Conservation (phyloP, 2,329 filamentous ascomycete species). For the Thielaviopsis ethacetica region DNA sequence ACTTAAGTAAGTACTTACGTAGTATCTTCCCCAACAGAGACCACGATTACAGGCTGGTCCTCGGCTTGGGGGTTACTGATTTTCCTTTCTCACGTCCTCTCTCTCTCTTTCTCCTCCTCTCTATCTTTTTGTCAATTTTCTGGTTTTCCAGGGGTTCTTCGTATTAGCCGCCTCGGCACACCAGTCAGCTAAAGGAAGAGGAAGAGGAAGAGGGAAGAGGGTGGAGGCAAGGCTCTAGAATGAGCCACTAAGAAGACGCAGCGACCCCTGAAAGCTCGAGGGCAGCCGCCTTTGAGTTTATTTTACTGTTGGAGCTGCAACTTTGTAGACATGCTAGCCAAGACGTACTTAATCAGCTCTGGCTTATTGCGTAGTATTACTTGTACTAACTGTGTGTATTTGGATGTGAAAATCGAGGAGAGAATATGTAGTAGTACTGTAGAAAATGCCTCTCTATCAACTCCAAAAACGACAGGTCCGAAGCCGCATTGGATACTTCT, state of each 20-base stretch:
- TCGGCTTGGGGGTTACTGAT: not conserved
- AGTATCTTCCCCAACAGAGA: not conserved
- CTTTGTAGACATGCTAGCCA: too few relatives aligned
- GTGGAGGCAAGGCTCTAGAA: not conserved
- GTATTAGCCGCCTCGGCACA: not conserved
- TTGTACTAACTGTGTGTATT: too few relatives aligned
- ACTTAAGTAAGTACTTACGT: not conserved
- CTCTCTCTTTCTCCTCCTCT: too few relatives aligned
- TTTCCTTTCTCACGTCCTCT: not conserved
- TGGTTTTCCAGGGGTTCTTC: not conserved
- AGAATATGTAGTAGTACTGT: too few relatives aligned
- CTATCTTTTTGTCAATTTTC: too few relatives aligned
- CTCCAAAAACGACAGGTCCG: not conserved
- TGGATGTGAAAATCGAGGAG: too few relatives aligned
- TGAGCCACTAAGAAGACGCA: not conserved
- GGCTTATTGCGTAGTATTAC: too few relatives aligned
- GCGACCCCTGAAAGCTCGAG: not conserved
- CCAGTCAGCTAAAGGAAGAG: not conserved
- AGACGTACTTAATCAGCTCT: too few relatives aligned
- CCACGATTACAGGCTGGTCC: not conserved
- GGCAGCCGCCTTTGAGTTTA: too few relatives aligned
- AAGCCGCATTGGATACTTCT: not conserved
- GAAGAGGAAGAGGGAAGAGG: too few relatives aligned
- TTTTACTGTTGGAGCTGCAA: too few relatives aligned
- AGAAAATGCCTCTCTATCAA: not conserved